Percentiles rank a stretch among this genome's conserved stretches.
Conservation (phyloP, 2,329 filamentous ascomycete species). For the Pseudopyrenochaeta lycopersici region DNA sequence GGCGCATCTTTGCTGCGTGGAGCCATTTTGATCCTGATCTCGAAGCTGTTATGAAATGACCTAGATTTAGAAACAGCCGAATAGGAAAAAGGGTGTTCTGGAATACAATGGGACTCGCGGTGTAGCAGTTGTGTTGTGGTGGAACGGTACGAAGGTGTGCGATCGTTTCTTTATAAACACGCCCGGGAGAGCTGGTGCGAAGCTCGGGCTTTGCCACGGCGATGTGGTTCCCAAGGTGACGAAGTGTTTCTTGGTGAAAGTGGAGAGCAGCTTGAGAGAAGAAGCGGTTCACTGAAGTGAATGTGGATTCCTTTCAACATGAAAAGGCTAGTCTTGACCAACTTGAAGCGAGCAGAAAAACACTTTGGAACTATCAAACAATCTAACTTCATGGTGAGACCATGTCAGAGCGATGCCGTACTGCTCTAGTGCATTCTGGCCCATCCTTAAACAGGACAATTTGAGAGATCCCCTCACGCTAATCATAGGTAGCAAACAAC, state of each 20-base stretch:
- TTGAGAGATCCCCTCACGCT: too few relatives aligned
- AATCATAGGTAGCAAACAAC: too few relatives aligned
- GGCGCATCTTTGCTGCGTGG: not conserved
- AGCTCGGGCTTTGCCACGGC: conserved; percentile 2
- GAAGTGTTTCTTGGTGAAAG: not conserved
- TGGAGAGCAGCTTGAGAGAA: not conserved
- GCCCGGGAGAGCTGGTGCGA: not conserved
- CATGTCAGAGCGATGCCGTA: too few relatives aligned
- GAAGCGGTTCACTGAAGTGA: not conserved
- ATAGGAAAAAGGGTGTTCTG: not conserved
- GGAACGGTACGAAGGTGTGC: not conserved
- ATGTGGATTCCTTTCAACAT: not conserved
- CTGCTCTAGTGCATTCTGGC: too few relatives aligned
- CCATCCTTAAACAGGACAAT: too few relatives aligned
- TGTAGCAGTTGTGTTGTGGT: not conserved
- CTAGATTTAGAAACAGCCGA: not conserved
- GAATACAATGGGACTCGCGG: not conserved
- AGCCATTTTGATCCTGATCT: not conserved
- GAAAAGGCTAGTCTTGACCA: not conserved
- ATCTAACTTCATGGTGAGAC: too few relatives aligned
- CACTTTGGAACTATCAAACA: too few relatives aligned
- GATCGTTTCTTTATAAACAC: conserved; percentile 6
- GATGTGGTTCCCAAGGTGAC: not conserved
- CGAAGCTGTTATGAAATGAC: not conserved
- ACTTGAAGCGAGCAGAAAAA: not conserved